Base-by-base conservation (phyloP, 2,329 filamentous ascomycete genomes). In the Botrytis squamosa region DNA sequence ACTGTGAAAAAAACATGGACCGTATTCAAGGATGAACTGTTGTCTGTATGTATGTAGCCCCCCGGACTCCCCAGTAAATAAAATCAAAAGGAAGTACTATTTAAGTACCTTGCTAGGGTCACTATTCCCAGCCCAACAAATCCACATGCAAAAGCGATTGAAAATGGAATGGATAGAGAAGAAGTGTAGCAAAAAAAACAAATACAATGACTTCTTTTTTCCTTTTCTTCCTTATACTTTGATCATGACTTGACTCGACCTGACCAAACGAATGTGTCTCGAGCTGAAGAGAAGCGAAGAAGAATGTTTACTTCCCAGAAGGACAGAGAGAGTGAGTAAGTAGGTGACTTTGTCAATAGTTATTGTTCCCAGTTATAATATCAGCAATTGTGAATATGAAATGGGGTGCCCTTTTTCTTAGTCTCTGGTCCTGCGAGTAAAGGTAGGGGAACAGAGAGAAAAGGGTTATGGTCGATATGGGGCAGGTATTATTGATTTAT, bases 71-170 rank as follows among this genome's bases (percentile, higher is more conserved):
- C 49, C 62, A 66, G 60, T 33, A 52, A 64, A 46, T 65, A n/a
- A 42, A 42, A 67, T 33, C 38, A 72, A 42, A 52, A 66, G 29
- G 20, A 42, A 67, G 64, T 46, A 52, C n/a, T 63, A 40, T 63
- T 38, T n/a, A 40, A n/a, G 55, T 7, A 83, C 78, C 14, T 76
- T 85, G 14, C 78, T 81, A 22, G 84, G 83, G 16, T 79, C 77
- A 75, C 77, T 85, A 20, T 85, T 81, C 74, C 78, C 80, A 40
- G 82, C 73, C 78, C 80, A 40, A 81, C 80, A 14, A 64, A 62
- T 33, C 65, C 66, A 65, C 69, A 65, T 46, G 75, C 76, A 12
- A 76, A 76, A 52, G 77, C 74, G 10, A 68, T 55, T 68, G 65
- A 46, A 55, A 67, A 75, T 80, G 66, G 66, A 57, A 75, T 80